Evolutionary conservation across 768 basidiomycete species (phyloP).

Genomic region (Russula foetens): DNA sequence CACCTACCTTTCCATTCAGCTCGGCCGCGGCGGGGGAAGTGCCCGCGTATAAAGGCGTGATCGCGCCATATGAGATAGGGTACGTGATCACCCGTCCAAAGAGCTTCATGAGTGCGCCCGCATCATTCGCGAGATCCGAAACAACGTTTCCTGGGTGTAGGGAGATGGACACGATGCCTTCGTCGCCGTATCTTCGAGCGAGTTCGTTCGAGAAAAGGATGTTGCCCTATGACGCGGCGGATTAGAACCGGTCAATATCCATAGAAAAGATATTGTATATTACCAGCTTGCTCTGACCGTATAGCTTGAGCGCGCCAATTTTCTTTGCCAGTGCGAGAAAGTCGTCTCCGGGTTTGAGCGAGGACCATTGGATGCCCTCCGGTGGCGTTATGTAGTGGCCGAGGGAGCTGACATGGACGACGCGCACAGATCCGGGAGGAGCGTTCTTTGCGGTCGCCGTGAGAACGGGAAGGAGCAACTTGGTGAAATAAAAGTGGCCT

Average conservation of each 20-base stretch:
- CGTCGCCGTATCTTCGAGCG: background rate
- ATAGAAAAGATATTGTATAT: background rate
- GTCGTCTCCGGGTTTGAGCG: background rate
- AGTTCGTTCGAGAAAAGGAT: background rate
- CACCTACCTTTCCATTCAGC: background rate
- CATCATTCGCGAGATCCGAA: background rate
- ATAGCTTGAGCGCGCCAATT: background rate
- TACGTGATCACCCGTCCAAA: background rate
- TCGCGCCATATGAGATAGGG: background rate
- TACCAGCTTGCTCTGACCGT: conserved; percentile 3
- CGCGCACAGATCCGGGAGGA: background rate
- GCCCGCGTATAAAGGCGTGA: background rate
- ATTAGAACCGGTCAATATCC: background rate
- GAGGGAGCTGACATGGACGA: background rate
- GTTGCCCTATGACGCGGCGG: background rate
- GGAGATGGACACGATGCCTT: background rate
- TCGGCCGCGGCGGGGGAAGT: background rate
- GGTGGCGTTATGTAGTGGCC: background rate
- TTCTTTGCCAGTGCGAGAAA: background rate
- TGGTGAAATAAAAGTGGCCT: background rate
- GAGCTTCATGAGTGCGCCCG: background rate
- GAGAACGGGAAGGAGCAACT: background rate
- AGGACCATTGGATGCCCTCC: background rate
- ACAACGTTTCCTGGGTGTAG: background rate
- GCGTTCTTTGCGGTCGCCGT: background rate